Conservation (phyloP, 208 protist genomes). For the Leishmania aethiopica region DNA sequence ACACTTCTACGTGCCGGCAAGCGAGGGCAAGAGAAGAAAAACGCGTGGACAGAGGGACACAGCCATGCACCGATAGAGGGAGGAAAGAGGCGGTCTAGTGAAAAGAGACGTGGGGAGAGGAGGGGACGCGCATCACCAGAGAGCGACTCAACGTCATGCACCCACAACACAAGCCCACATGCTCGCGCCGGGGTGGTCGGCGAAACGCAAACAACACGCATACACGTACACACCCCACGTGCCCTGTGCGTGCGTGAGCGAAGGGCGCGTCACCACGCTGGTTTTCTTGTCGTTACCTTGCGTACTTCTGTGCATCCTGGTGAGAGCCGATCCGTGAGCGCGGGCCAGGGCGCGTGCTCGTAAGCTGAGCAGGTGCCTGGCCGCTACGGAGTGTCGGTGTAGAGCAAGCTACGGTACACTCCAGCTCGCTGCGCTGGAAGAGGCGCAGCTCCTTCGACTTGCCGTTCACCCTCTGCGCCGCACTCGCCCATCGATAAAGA, state of each 20-base stretch:
- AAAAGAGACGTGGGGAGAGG: background rate
- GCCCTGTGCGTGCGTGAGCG: background rate
- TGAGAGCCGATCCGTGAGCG: background rate
- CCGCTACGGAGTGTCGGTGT: slow-evolving; percentile 37
- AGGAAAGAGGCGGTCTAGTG: background rate
- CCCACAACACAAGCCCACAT: background rate
- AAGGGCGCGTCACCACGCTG: background rate
- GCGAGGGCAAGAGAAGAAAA: background rate
- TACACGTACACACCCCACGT: background rate
- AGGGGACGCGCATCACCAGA: background rate
- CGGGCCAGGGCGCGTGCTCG: background rate
- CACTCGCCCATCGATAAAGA: background rate
- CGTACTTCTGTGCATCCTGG: background rate
- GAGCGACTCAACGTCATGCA: background rate
- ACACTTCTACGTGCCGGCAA: background rate
- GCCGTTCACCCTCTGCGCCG: background rate
- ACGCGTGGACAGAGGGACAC: background rate
- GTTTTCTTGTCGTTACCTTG: background rate
- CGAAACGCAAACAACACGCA: background rate
- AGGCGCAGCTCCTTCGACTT: background rate
- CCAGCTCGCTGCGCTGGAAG: slow-evolving; percentile 9
- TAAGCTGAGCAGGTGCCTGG: background rate
- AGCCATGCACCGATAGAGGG: background rate
- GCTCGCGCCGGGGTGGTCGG: background rate
- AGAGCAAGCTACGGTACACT: slow-evolving; percentile 35